phyloP scores from a whole-genome alignment of 306 rosid species.

The Notholithocarpus densiflorus region DNA sequence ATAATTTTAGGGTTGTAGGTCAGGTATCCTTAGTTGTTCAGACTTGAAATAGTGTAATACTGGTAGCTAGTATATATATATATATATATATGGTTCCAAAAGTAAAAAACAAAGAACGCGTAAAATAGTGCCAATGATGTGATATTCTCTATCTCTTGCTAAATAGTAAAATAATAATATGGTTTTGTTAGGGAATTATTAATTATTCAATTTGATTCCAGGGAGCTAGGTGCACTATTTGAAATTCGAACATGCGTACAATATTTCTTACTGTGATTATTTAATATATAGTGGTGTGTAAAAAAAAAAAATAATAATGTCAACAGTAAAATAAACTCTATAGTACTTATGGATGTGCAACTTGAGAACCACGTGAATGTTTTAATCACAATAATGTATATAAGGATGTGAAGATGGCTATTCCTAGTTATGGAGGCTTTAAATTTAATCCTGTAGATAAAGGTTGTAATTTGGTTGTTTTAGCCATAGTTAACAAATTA shows the following conservation, averaged over 20 bases:
- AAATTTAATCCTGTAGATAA: no score
- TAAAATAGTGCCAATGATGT: slow-evolving; percentile 40
- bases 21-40: slow-evolving; percentile 12
- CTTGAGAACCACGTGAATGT: no score
- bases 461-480: no score
- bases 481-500: no score
- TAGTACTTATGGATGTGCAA: no score
- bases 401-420: no score
- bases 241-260: neutral
- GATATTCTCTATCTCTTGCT: slow-evolving; percentile 19
- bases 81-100: slow-evolving; percentile 18
- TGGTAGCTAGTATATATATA: neutral
- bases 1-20: slow-evolving; percentile 25
- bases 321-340: no score
- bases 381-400: no score
- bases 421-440: no score
- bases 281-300: no score
- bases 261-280: no score
- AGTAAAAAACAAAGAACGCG: slow-evolving; percentile 42
- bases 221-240: slow-evolving; percentile 37
- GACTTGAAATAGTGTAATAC: neutral
- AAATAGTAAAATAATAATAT: slow-evolving; percentile 7
- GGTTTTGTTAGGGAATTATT: neutral
- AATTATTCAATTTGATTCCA: slow-evolving; percentile 38
- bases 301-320: no score